A percentile compares a stretch with the other conserved stretches of the same genome.
Conservation (phyloP, 106 monocot genomes). For the Iris macrosiphon region DNA sequence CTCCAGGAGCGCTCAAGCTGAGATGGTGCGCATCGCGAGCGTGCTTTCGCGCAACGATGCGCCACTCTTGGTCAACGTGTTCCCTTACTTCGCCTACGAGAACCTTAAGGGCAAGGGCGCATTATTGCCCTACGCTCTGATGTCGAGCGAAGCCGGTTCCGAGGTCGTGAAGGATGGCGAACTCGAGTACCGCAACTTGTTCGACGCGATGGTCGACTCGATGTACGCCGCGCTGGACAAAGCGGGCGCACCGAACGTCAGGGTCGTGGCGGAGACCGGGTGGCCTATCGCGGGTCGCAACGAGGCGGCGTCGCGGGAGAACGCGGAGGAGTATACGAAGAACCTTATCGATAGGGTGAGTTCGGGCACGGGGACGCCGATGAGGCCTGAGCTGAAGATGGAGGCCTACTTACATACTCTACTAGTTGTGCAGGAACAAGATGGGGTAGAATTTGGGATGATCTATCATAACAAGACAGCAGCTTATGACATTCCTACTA, state of each 20-base stretch:
- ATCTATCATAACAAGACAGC: constrained; percentile 8
- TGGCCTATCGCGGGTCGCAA: constrained; percentile 36
- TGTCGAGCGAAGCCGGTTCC: too few species aligned
- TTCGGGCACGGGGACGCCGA: constrained; percentile 20
- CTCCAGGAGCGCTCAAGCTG: too few species aligned
- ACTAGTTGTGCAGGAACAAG: constrained; percentile 17
- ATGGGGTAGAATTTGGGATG: constrained; percentile 21
- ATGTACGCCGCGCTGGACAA: constrained; percentile 34
- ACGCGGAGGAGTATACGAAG: constrained; percentile 14
- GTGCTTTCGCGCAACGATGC: neutral
- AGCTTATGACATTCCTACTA: too few species aligned
- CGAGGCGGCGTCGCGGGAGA: constrained; percentile 1
- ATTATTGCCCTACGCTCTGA: constrained; percentile 1
- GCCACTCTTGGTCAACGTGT: constrained; percentile 2
- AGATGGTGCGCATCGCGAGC: neutral
- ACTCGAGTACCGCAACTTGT: constrained; percentile 20
- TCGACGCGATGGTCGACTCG: constrained; percentile 38
- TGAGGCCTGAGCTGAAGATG: constrained; percentile 13
- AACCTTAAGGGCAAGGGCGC: neutral
- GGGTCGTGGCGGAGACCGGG: constrained; percentile 33
- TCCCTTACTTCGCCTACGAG: constrained; percentile 3
- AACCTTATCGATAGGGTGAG: constrained; percentile 11
- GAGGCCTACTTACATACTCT: constrained; percentile 27
- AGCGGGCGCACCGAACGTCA: constrained; percentile 7
- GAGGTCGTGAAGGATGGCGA: constrained; percentile 6